These are phyloP conservation scores for Kodamaea hsintzibuensis DNA, from an alignment of 805 yeast genomes.

Conservation along the genomic window DNA sequence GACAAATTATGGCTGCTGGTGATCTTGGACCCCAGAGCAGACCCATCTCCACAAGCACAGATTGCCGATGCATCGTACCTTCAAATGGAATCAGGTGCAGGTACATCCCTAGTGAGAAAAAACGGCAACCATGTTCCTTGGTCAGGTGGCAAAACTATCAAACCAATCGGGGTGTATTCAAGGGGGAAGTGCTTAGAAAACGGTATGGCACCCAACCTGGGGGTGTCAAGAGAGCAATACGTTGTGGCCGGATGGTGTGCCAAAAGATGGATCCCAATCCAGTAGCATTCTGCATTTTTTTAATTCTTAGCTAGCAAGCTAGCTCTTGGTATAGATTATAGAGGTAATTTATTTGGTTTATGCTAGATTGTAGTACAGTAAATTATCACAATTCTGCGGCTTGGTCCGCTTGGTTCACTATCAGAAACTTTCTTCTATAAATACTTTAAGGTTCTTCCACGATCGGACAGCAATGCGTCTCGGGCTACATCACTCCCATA, in stretches of 20 bases:
- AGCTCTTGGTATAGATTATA: background rate
- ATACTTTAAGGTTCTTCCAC: too few species aligned
- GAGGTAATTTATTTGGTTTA: background rate
- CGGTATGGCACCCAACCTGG: conserved; percentile 39
- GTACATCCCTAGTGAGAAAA: conserved; percentile 8
- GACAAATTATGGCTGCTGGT: conserved; percentile 57
- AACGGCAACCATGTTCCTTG: conserved; percentile 13
- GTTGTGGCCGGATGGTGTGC: conserved; percentile 55
- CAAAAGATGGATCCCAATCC: conserved; percentile 36
- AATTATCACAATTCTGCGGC: too few species aligned
- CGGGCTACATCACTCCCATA: too few species aligned
- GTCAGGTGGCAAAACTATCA: conserved; percentile 16
- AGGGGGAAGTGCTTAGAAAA: conserved; percentile 22
- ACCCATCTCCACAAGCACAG: conserved; percentile 22
- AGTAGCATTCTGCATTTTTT: background rate
- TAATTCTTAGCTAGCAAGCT: background rate
- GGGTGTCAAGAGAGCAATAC: conserved; percentile 43
- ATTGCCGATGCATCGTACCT: conserved; percentile 21
- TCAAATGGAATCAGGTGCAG: conserved; percentile 15
- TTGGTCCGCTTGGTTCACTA: too few species aligned
- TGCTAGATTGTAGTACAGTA: background rate
- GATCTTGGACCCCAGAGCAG: conserved; percentile 52
- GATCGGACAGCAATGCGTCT: too few species aligned
- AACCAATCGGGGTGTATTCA: conserved; percentile 38
- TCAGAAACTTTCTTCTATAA: too few species aligned